Conservation (phyloP, 371 early-diverging fungal species). For the Saksenaea vasiformis region DNA sequence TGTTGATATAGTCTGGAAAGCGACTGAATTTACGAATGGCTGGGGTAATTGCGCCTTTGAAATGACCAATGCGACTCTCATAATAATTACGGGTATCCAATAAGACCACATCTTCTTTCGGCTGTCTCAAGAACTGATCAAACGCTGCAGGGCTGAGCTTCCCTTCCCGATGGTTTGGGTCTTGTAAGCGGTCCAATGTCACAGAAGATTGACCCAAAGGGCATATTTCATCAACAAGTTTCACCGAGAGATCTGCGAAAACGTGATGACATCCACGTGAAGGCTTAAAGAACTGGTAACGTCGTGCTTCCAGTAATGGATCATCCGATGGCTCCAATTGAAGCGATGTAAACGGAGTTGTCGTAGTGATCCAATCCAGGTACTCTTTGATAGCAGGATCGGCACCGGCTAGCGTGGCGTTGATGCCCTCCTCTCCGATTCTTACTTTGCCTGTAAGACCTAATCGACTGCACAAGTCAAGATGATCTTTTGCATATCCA, state of each 20-base stretch:
- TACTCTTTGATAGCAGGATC: conserved; percentile 43
- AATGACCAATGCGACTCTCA: conserved; percentile 68
- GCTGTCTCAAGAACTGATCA: conserved; percentile 36
- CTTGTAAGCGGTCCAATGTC: conserved; percentile 14
- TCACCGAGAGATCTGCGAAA: conserved; percentile 63
- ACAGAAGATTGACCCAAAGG: conserved; percentile 53
- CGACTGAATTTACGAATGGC: conserved; percentile 70
- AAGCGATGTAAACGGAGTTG: conserved; percentile 6
- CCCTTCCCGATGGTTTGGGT: conserved; percentile 26
- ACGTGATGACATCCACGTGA: conserved; percentile 67
- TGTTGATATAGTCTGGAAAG: conserved; percentile 61
- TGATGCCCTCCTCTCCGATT: conserved; percentile 65
- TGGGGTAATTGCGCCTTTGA: conserved; percentile 61
- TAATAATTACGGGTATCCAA: conserved; percentile 76
- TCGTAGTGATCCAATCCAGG: conserved; percentile 42
- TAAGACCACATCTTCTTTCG: conserved; percentile 43
- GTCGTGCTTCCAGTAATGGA: conserved; percentile 1
- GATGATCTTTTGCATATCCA: conserved; percentile 46
- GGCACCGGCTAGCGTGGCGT: conserved; percentile 66
- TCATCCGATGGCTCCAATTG: conserved; percentile 5
- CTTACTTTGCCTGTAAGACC: conserved; percentile 67
- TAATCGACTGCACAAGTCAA: conserved; percentile 28
- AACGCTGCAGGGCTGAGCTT: conserved; percentile 52
- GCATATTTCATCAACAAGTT: conserved; percentile 71
- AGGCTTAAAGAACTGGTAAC: conserved; percentile 68